Percentiles rank a stretch among this genome's conserved stretches.
Evolutionary conservation across 805 yeast species (phyloP).

Genomic region (Metschnikowia chrysomelidarum): DNA sequence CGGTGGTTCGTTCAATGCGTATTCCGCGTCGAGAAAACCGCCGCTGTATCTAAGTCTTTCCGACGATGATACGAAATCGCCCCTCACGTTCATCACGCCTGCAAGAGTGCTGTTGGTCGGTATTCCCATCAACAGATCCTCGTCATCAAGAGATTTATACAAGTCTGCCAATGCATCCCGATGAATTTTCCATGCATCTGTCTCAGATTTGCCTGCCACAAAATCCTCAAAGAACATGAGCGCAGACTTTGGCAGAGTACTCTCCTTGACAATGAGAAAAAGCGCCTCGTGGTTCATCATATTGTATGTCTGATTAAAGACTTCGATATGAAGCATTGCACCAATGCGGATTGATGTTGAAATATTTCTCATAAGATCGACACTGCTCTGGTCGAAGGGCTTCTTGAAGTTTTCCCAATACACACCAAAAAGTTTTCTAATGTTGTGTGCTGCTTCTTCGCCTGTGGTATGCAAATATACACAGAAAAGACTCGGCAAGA

Average conservation of each 20-base stretch:
- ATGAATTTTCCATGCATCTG: slow-evolving; percentile 1
- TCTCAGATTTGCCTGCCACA: slow-evolving; percentile 1
- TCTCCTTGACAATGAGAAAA: slow-evolving; percentile 30
- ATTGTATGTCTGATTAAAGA: slow-evolving; percentile 28
- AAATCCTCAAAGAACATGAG: slow-evolving; percentile 50
- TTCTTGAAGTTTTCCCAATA: slow-evolving; percentile 6
- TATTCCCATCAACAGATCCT: slow-evolving; percentile 63
- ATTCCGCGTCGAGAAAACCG: slow-evolving; percentile 52
- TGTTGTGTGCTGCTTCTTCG: slow-evolving; percentile 2
- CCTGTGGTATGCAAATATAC: slow-evolving; percentile 21
- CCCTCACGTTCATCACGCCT: slow-evolving; percentile 46
- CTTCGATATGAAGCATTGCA: slow-evolving; percentile 25
- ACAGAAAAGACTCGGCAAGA: slow-evolving; percentile 28
- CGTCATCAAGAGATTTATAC: slow-evolving; percentile 55
- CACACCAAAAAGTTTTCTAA: slow-evolving; percentile 1
- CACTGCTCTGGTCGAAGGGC: slow-evolving; percentile 6
- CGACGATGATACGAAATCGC: slow-evolving; percentile 25
- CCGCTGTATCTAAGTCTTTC: slow-evolving; percentile 52
- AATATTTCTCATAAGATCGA: slow-evolving; percentile 21
- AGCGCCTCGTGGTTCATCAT: slow-evolving; percentile 28
- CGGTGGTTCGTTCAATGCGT: slow-evolving; percentile 12
- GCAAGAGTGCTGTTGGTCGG: slow-evolving; percentile 56
- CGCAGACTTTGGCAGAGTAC: slow-evolving; percentile 40
- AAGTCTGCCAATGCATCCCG: slow-evolving; percentile 24
- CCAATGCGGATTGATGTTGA: slow-evolving; percentile 41